Evolutionary conservation across 768 basidiomycete species (phyloP), one percentile per base, ranked within the genome.

Genomic region (Leccinum broughii): DNA sequence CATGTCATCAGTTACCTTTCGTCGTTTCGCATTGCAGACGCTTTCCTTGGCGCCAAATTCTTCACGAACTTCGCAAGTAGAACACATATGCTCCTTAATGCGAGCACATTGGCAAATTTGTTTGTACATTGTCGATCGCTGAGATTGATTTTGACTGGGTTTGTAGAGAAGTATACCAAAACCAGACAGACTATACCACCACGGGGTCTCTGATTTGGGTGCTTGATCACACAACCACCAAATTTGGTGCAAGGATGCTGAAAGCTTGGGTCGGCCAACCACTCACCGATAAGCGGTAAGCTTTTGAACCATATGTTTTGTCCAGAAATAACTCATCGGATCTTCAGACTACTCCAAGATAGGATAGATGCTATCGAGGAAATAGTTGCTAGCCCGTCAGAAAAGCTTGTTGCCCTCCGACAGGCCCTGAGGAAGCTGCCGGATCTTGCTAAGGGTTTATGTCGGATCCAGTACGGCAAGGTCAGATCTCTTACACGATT

Each of bases 391-490:
- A 88, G 85, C 65, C 72, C 79, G 15, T 88, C 86, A 0, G 83
- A 85, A 15, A 80, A 80, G 48, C 77, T 95, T 46, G 81, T 83
- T 37, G 82, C 80, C 35, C 80, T 96, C n/a, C 84, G 89, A 17
- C 80, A 83, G 37, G 70, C 85, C n/a, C 77, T 96, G 57, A 86
- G 77, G 68, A 83, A 83, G 35, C 79, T 94, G n/a, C 94, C 95
- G 0, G 95, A 98, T 71, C 83, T 98, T 51, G 86, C 90, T 0
- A 89, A 84, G 69, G 96, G 96, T 0, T 76, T 98, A 15, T 89
- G 87, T 61, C 80, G 94, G 32, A 90, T 98, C 34, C 93, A 95
- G 68, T 96, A 96, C 66, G 91, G 93, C 51, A 91, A 93, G 78
- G 93, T 93, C 64, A 64, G 78, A 26, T 54, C 52, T 64, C 10